Evolutionary conservation across 345 rosid genomes (phyloP).

Genomic region (Excoecaria cochinchinensis): DNA sequence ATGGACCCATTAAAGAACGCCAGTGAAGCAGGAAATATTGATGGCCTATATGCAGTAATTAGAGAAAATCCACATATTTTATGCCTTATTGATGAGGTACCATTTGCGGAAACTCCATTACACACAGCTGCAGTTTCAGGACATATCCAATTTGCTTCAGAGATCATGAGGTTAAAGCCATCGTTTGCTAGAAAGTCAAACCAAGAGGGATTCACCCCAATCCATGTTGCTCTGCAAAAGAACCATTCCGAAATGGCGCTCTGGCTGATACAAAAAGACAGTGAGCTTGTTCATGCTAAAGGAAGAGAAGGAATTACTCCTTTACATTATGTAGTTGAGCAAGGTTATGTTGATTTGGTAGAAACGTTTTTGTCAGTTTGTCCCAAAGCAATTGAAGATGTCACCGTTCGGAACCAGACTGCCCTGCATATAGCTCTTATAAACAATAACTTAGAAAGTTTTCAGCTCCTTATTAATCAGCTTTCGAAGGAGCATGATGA

Average conservation of each 20-base stretch:
- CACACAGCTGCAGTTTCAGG: conserved; percentile 38
- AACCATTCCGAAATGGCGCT: conserved; percentile 4
- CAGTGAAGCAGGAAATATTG: conserved; percentile 23
- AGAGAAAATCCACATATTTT: conserved; percentile 23
- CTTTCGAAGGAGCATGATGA: not conserved
- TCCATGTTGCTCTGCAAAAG: conserved; percentile 32
- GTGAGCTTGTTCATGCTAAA: conserved; percentile 18
- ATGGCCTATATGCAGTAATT: conserved; percentile 24
- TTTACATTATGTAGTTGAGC: conserved; percentile 5
- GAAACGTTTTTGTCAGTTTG: not conserved
- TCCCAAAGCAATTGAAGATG: conserved; percentile 26
- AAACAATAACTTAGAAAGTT: conserved; percentile 6
- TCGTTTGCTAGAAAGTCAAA: conserved; percentile 36
- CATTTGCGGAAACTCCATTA: conserved; percentile 37
- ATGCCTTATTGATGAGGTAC: conserved; percentile 9
- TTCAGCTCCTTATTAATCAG: conserved; percentile 7
- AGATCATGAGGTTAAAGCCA: conserved; percentile 34
- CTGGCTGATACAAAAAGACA: conserved; percentile 4
- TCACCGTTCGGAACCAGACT: conserved; percentile 8
- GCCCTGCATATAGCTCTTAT: conserved; percentile 26
- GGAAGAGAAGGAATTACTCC: conserved; percentile 28
- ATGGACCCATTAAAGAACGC: not conserved
- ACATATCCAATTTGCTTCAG: conserved; percentile 27
- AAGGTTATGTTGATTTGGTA: conserved; percentile 5
- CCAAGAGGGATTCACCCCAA: conserved; percentile 26